These are phyloP conservation scores for Strobilomyces dryophilus DNA, from an alignment of 768 basidiomycete genomes.

Conservation along the genomic window DNA sequence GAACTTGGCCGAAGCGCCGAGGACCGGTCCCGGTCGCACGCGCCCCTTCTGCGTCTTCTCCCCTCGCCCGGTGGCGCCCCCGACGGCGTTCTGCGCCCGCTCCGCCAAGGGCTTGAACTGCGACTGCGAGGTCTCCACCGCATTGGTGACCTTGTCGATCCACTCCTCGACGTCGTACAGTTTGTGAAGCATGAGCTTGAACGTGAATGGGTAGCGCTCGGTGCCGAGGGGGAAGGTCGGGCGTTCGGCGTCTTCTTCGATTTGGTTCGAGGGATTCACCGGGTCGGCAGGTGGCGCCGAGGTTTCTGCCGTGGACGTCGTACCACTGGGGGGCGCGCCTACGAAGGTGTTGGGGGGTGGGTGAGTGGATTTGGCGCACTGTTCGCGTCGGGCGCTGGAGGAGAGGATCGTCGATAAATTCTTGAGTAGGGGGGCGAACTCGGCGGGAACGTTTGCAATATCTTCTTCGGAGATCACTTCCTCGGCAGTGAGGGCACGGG, in stretches of 20 bases:
- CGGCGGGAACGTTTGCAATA: slow-evolving; percentile 26
- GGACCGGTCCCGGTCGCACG: background rate
- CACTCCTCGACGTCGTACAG: slow-evolving; percentile 59
- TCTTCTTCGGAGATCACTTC: slow-evolving; percentile 29
- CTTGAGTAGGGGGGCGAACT: slow-evolving; percentile 31
- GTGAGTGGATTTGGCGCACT: background rate
- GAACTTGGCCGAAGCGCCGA: background rate
- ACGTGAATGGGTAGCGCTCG: slow-evolving; percentile 52
- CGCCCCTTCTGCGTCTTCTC: background rate
- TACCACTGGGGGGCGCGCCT: slow-evolving; percentile 14
- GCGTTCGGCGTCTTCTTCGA: slow-evolving; percentile 25
- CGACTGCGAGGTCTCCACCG: slow-evolving; percentile 48
- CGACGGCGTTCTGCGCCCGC: slow-evolving; percentile 15
- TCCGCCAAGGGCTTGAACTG: slow-evolving; percentile 56
- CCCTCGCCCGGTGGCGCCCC: background rate
- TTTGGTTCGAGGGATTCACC: slow-evolving; percentile 13
- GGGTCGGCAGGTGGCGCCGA: background rate
- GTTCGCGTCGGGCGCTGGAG: slow-evolving; percentile 25
- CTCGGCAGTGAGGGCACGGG: slow-evolving; percentile 23
- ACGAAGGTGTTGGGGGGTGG: slow-evolving; percentile 23
- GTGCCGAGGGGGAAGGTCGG: slow-evolving; percentile 39
- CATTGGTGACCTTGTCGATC: slow-evolving; percentile 49
- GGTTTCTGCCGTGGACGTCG: background rate
- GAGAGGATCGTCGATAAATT: slow-evolving; percentile 36
- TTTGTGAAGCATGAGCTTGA: slow-evolving; percentile 65